Evolutionary conservation across 1,284 basidiomycete species (phyloP), one percentile per base, ranked within the genome.

Genomic region (Mycena sp.): DNA sequence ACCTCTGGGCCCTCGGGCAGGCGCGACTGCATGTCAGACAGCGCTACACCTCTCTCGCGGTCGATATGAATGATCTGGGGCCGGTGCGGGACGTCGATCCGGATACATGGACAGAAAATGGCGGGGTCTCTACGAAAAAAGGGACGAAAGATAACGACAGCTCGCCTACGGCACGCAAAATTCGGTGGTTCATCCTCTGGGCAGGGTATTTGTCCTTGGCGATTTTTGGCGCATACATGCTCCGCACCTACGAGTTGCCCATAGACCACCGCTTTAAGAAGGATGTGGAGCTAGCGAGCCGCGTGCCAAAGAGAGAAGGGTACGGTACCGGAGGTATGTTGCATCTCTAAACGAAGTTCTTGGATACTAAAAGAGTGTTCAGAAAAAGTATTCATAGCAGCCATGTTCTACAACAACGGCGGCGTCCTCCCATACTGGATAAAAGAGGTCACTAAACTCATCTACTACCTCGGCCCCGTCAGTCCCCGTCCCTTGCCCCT

Each of bases 371-470:
- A 17, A 35, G 2, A 6, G 11, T 12, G 2, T 51, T 16, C 41
- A 57, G 70, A 77, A 58, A 76, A 73, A 61, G 65, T 79, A 49
- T 75, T 71, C 70, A 74, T 82, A 53, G 78, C 74, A 0, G 81
- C 77, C 11, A 77, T 80, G 69, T 82, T 82, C 68, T 73, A 74
- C 67, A 73, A 81, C 44, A 82, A 82, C 50, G 68, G 74, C 53
- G 44, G 50, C 0, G 72, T 81, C 5, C 69, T 83, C 6, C 79
- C 81, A 0, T 78, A 81, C 64, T 82, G 81, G 81, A 75, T 72
- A 3, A 59, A 72, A 19, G 71, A 78, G 26, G 68, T 82, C 43
- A 64, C 77, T 49, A 74, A 74, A 61, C 67, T 72, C 6, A 78
- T 81, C 37, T 63, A 69, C 48, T 80, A 78, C 71, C 77, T 87